Evolutionary conservation across 2,329 filamentous ascomycete species (phyloP).

Genomic region (Fonsecaea monophora): DNA sequence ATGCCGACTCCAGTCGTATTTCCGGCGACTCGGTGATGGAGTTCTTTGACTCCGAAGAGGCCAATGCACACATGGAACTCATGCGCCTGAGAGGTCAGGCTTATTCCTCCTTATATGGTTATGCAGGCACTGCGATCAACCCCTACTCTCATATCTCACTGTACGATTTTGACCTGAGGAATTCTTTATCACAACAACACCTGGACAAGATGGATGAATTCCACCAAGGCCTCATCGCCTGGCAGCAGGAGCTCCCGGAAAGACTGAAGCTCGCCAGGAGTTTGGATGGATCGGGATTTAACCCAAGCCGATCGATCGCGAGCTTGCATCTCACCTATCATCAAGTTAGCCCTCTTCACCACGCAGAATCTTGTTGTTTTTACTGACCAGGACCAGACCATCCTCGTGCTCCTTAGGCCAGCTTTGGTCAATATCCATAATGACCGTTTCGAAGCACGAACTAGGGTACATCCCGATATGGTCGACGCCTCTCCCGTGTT

Average conservation of each 20-base stretch:
- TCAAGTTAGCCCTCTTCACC: conserved; percentile 20
- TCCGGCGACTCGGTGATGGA: conserved; percentile 22
- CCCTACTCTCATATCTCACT: conserved; percentile 31
- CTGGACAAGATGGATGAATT: conserved; percentile 33
- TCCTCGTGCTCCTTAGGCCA: conserved; percentile 29
- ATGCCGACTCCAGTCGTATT: conserved; percentile 31
- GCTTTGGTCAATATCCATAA: conserved; percentile 29
- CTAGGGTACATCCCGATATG: neutral
- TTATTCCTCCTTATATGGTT: conserved; percentile 30
- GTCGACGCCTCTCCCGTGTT: neutral
- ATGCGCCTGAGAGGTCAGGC: conserved; percentile 31
- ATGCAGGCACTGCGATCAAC: conserved; percentile 31
- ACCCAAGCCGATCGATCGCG: conserved; percentile 27
- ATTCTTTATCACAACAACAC: conserved; percentile 26
- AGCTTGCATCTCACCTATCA: conserved; percentile 30
- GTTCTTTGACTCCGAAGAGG: conserved; percentile 29
- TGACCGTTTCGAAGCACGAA: conserved; percentile 21
- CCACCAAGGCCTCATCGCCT: conserved; percentile 22
- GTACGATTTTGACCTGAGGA: conserved; percentile 27
- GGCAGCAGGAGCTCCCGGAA: conserved; percentile 21
- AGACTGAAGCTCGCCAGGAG: conserved; percentile 21
- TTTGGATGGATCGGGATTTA: conserved; percentile 23
- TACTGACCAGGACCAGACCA: conserved; percentile 19
- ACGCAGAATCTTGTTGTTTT: conserved; percentile 2
- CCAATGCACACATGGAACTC: conserved; percentile 29